A percentile compares a stretch with the other conserved stretches of the same genome.
Conservation (phyloP, 2,329 filamentous ascomycete species). For the Dactylellina parvicollis region DNA sequence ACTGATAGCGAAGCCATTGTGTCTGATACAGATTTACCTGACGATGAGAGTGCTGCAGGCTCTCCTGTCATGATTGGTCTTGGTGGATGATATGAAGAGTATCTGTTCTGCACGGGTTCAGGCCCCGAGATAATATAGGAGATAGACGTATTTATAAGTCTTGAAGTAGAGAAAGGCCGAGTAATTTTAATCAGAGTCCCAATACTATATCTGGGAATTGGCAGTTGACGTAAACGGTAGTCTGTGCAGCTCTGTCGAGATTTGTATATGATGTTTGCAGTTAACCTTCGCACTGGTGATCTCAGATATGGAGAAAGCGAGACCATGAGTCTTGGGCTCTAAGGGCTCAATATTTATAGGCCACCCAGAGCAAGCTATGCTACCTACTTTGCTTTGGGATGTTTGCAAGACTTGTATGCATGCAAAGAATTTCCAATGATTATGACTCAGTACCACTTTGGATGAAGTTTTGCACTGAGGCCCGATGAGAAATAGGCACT, state of each 20-base stretch:
- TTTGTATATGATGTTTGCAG: neutral
- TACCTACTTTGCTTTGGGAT: neutral
- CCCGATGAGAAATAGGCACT: neutral
- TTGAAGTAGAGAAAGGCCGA: too few relatives aligned
- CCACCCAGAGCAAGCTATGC: neutral
- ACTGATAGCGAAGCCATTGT: conserved; percentile 41
- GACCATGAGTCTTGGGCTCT: conserved; percentile 4
- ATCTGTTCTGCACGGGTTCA: neutral
- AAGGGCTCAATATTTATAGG: conserved; percentile 27
- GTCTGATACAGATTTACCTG: conserved; percentile 1
- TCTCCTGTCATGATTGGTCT: conserved; percentile 6
- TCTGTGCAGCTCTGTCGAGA: neutral
- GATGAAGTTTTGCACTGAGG: neutral
- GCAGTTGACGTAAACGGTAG: neutral
- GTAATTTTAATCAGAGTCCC: too few relatives aligned
- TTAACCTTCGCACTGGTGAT: neutral
- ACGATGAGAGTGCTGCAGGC: neutral
- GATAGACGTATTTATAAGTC: too few relatives aligned
- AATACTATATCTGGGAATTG: neutral
- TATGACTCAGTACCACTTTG: conserved; percentile 27
- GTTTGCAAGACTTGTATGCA: neutral
- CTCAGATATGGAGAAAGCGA: conserved; percentile 8
- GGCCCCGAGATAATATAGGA: too few relatives aligned
- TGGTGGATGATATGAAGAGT: neutral
- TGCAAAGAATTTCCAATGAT: neutral